Conservation (phyloP, 139 green algal genomes). For the Gonium pectorale region DNA sequence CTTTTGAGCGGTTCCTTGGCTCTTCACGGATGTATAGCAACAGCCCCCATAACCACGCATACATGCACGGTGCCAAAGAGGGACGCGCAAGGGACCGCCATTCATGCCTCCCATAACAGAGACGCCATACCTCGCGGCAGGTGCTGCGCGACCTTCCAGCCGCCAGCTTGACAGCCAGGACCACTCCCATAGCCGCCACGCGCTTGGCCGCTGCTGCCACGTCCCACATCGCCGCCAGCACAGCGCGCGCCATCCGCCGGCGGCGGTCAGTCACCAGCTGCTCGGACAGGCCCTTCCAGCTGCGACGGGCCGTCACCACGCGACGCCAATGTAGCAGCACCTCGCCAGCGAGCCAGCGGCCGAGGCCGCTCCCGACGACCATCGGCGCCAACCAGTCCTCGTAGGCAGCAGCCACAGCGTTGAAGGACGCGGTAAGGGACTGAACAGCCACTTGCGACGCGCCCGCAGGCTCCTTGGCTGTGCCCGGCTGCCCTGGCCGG, state of each 20-base stretch:
- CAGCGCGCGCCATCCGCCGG: neutral
- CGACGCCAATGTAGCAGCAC: neutral
- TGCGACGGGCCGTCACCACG: neutral
- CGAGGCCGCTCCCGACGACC: too few relatives aligned
- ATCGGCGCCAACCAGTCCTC: too few relatives aligned
- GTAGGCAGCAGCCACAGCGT: too few relatives aligned
- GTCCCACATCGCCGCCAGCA: neutral
- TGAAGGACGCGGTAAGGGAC: too few relatives aligned
- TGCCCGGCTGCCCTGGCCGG: neutral
- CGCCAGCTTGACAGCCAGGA: neutral
- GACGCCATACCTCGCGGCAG: too few relatives aligned
- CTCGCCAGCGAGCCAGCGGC: slow-evolving; percentile 13
- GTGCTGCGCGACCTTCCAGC: too few relatives aligned
- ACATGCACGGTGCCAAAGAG: neutral
- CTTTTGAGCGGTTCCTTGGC: neutral
- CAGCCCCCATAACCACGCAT: too few relatives aligned
- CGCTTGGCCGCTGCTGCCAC: neutral
- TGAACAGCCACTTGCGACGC: neutral
- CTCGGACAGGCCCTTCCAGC: neutral
- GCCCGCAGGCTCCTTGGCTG: neutral
- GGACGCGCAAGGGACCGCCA: neutral
- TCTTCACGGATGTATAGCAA: neutral
- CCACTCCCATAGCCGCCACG: neutral
- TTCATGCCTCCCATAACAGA: too few relatives aligned
- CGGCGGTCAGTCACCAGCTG: neutral